Evolutionary conservation across 148 eudicot species (phyloP).

Genomic region (Rhododendron molle): DNA sequence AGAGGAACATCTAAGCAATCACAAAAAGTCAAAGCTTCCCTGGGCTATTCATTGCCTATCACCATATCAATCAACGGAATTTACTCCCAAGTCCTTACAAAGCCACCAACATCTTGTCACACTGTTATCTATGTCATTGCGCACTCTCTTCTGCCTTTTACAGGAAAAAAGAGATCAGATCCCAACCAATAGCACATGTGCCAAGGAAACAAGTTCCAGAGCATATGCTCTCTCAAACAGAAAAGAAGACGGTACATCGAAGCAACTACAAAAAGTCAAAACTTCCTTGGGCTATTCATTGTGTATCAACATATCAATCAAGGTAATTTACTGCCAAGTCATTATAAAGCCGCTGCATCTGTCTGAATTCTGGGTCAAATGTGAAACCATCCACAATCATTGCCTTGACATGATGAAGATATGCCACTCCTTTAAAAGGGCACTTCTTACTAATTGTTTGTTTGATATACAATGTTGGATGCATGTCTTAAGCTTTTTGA

Average conservation of each 20-base stretch:
- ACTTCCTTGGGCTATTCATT: neutral
- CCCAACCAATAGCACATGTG: neutral
- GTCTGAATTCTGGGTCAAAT: neutral
- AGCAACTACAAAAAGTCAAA: neutral
- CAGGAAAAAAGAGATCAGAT: neutral
- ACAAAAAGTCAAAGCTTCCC: neutral
- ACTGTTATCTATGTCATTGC: neutral
- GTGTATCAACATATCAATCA: neutral
- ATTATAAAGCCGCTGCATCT: neutral
- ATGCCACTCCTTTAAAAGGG: neutral
- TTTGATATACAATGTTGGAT: neutral
- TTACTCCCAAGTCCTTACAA: neutral
- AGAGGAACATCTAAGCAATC: neutral
- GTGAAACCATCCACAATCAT: neutral
- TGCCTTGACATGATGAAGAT: neutral
- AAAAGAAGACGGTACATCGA: neutral
- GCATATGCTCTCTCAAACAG: neutral
- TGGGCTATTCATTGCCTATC: neutral
- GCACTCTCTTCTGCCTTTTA: neutral
- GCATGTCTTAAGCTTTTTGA: neutral
- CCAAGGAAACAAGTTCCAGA: neutral
- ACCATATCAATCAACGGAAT: neutral
- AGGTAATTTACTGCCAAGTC: neutral
- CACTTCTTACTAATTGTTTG: neutral
- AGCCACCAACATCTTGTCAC: neutral